Percentiles rank a stretch among this genome's conserved stretches.
Evolutionary conservation across 164 flowering plant species (phyloP).

Genomic region (Tetrastigma voinierianum): DNA sequence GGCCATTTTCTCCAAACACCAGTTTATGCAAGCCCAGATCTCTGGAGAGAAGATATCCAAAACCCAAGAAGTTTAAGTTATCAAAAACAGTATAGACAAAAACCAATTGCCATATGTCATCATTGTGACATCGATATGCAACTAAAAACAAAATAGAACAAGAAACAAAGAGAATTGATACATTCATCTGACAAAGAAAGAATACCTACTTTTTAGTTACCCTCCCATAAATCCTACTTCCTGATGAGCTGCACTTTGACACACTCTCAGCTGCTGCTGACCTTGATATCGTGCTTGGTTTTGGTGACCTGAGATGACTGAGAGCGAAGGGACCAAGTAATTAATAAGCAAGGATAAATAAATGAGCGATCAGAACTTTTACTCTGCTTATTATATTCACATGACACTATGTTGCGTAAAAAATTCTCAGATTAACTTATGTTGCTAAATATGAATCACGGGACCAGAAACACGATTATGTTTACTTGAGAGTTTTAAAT

Average conservation of each 20-base stretch:
- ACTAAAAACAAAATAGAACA: background rate
- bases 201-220: slow-evolving; percentile 74
- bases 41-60: slow-evolving; percentile 33
- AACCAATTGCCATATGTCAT: no score
- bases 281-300: slow-evolving; percentile 14
- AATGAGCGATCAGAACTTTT: background rate
- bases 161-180: background rate
- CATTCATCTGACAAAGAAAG: background rate
- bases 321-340: background rate
- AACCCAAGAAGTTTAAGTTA: background rate
- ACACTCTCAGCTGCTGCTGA: slow-evolving; percentile 21
- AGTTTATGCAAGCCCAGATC: slow-evolving; percentile 76
- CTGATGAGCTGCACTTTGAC: slow-evolving; percentile 20
- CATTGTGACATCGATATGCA: background rate
- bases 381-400: no score
- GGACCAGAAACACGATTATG: no score
- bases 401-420: no score
- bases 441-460: no score
- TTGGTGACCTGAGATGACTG: slow-evolving; percentile 34
- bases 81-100: no score
- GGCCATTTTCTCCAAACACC: slow-evolving; percentile 65
- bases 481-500: no score
- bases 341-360: background rate
- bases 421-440: no score
- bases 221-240: slow-evolving; percentile 45